A percentile compares a stretch with the other conserved stretches of the same genome.
Conservation (phyloP, 176 grass and related monocot species). For the Eremochloa ophiuroides region DNA sequence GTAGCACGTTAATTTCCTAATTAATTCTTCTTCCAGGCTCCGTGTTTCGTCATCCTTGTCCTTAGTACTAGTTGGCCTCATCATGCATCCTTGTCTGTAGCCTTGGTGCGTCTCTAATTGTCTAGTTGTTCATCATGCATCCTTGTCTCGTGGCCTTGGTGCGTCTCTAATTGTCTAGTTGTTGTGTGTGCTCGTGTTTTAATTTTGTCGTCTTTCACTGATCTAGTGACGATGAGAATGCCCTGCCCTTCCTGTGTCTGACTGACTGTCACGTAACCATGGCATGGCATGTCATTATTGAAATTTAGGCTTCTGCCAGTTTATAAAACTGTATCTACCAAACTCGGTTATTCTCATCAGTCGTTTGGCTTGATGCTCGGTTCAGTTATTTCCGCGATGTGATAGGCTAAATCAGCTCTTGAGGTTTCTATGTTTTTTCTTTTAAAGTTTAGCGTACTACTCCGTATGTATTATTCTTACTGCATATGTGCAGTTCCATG, state of each 20-base stretch:
- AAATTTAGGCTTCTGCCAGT: neutral
- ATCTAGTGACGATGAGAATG: neutral
- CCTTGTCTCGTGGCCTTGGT: neutral
- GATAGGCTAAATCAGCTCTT: neutral
- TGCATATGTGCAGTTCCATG: neutral
- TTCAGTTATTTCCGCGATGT: neutral
- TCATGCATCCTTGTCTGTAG: too few relatives aligned
- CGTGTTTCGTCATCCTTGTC: neutral
- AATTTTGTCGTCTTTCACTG: neutral
- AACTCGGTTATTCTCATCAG: neutral
- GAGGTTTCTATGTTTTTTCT: neutral
- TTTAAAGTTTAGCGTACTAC: too few relatives aligned
- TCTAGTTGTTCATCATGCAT: too few relatives aligned
- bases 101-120: too few relatives aligned
- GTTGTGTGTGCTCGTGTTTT: neutral
- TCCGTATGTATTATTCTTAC: too few relatives aligned
- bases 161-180: neutral
- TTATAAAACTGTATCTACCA: neutral
- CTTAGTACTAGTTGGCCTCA: too few relatives aligned
- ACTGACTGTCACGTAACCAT: neutral
- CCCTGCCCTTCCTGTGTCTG: neutral
- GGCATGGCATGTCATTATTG: neutral
- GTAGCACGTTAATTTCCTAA: slow-evolving; percentile 7
- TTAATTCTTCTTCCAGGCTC: neutral
- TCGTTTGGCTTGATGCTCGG: neutral